Percentiles rank a stretch among this genome's conserved stretches.
Conservation (phyloP, 139 green algal genomes). For the Mesostigma viride region DNA sequence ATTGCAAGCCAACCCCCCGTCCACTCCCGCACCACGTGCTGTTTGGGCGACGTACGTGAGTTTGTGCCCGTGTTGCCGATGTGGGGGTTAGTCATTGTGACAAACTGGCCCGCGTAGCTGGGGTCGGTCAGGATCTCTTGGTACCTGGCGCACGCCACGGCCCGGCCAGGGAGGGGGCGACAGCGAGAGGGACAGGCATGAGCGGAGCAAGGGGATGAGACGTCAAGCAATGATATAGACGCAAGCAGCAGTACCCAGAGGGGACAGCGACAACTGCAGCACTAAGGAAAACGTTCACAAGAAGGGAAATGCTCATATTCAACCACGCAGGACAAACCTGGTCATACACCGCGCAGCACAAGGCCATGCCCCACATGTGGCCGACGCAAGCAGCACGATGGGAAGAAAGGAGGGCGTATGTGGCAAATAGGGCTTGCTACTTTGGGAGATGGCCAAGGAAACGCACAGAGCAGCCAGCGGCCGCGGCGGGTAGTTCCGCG, state of each 20-base stretch:
- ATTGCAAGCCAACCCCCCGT: too few relatives aligned
- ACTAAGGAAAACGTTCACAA: neutral
- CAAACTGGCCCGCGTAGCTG: slow-evolving; percentile 88
- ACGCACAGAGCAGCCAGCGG: too few relatives aligned
- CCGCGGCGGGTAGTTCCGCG: too few relatives aligned
- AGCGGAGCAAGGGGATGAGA: neutral
- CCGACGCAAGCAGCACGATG: too few relatives aligned
- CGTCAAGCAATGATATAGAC: neutral
- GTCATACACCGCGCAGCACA: too few relatives aligned
- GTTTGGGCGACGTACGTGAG: slow-evolving; percentile 28
- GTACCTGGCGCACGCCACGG: slow-evolving; percentile 38
- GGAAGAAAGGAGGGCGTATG: too few relatives aligned
- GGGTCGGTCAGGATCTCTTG: slow-evolving; percentile 98
- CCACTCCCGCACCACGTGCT: too few relatives aligned
- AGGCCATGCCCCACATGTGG: too few relatives aligned
- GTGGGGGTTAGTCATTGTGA: slow-evolving; percentile 91
- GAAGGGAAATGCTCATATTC: slow-evolving; percentile 7
- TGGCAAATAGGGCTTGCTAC: too few relatives aligned
- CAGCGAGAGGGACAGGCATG: neutral
- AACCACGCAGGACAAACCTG: neutral
- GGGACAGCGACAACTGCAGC: neutral
- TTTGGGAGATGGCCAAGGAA: too few relatives aligned
- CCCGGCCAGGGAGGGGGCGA: neutral
- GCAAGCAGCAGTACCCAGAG: neutral
- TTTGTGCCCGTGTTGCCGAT: slow-evolving; percentile 98